Percentiles rank a stretch among this genome's conserved stretches.
phyloP scores from a whole-genome alignment of 75 land plant species.

The Selaginella moellendorffii region DNA sequence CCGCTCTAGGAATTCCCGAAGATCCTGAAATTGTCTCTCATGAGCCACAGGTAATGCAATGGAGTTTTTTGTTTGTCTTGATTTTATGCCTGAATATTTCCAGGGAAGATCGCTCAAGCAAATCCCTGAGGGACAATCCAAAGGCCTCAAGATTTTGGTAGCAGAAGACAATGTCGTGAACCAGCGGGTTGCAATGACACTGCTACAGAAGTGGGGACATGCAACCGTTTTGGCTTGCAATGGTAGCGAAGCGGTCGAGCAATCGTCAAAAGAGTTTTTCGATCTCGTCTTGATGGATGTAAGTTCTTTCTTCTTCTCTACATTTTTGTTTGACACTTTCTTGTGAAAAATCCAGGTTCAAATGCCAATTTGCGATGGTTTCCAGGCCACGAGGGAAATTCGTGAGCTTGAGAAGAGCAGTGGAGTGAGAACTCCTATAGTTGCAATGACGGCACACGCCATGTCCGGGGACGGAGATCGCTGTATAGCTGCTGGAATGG shows the following conservation, averaged over 20 bases:
- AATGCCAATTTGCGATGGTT: constrained; percentile 27
- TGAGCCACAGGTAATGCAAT: neutral
- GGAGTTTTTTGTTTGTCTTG: neutral
- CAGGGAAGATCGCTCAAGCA: constrained; percentile 10
- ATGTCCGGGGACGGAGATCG: constrained; percentile 18
- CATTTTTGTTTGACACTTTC: neutral
- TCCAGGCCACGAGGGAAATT: constrained; percentile 20
- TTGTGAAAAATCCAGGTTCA: constrained; percentile 26
- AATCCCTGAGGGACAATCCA: neutral
- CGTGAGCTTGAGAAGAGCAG: constrained; percentile 14
- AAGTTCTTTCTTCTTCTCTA: constrained; percentile 6
- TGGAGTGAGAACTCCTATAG: constrained; percentile 5
- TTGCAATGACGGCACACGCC: constrained; percentile 19
- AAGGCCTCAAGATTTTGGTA: constrained; percentile 24
- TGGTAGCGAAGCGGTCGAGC: constrained; percentile 29
- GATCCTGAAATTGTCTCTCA: neutral
- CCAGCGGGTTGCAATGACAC: constrained; percentile 23
- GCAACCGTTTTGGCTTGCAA: constrained; percentile 22
- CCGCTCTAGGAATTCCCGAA: constrained; percentile 20
- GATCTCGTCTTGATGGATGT: constrained; percentile 35
- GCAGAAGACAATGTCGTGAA: constrained; percentile 33
- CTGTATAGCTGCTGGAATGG: constrained; percentile 18
- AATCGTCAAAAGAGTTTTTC: constrained; percentile 16
- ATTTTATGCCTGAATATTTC: neutral
- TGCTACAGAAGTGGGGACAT: constrained; percentile 26